phyloP scores from a whole-genome alignment of 2,329 filamentous ascomycete species.

The Fusarium liriodendri region DNA sequence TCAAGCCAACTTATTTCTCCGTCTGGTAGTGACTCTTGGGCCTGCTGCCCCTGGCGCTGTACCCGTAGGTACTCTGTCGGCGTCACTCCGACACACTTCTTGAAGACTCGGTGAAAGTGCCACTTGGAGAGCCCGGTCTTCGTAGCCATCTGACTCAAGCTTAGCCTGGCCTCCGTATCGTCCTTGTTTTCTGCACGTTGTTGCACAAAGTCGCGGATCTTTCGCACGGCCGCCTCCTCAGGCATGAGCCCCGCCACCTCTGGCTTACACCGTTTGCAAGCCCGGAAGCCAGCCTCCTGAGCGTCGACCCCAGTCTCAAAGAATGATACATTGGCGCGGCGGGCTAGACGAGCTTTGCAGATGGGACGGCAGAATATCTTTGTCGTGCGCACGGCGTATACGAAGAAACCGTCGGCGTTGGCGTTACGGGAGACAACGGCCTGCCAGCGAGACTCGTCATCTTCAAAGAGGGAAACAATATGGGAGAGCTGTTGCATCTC shows the following conservation, averaged over 20 bases:
- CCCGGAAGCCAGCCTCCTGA: constrained; percentile 59
- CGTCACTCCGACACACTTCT: constrained; percentile 63
- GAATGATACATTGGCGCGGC: constrained; percentile 70
- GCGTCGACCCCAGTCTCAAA: constrained; percentile 60
- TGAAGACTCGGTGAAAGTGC: constrained; percentile 70
- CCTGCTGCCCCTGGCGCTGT: constrained; percentile 21
- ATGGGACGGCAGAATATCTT: constrained; percentile 69
- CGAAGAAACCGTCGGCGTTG: constrained; percentile 52
- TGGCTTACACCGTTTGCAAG: constrained; percentile 69
- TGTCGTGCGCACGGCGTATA: constrained; percentile 59
- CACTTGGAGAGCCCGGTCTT: constrained; percentile 65
- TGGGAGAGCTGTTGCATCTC: neutral
- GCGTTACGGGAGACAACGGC: constrained; percentile 51
- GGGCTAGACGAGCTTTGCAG: constrained; percentile 69
- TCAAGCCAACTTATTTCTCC: constrained; percentile 25
- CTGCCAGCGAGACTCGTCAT: constrained; percentile 50
- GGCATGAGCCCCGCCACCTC: constrained; percentile 54
- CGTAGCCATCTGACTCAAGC: constrained; percentile 60
- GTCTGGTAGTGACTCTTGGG: neutral
- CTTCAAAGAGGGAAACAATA: constrained; percentile 37
- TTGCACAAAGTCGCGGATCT: constrained; percentile 49
- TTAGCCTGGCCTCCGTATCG: constrained; percentile 38
- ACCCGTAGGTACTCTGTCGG: constrained; percentile 49
- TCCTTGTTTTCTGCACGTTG: constrained; percentile 40
- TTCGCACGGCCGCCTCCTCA: constrained; percentile 56